phyloP scores from a whole-genome alignment of 352 stramenopile species.

The Pythium dissotocum region DNA sequence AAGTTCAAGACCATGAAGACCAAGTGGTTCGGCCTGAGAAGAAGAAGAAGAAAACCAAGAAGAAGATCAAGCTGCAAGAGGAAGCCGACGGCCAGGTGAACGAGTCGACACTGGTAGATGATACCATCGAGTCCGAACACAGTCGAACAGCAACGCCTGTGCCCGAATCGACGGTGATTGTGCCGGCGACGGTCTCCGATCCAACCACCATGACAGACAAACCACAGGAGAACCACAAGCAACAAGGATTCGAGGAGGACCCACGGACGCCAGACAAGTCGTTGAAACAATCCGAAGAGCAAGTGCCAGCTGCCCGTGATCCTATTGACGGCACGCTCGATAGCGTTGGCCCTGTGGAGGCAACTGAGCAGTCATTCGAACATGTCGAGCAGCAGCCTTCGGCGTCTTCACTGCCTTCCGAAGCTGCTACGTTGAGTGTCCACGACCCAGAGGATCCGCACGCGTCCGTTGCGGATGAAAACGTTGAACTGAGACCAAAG shows the following conservation, averaged over 20 bases:
- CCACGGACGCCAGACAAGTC: too few relatives aligned
- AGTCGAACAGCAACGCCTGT: background rate
- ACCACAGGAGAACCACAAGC: too few relatives aligned
- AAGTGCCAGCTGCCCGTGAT: too few relatives aligned
- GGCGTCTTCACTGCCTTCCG: constrained; percentile 3
- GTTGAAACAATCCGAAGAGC: too few relatives aligned
- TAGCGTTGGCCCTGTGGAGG: too few relatives aligned
- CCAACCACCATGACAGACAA: too few relatives aligned
- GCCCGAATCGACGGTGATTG: too few relatives aligned
- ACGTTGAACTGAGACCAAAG: background rate
- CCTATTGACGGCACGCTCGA: too few relatives aligned
- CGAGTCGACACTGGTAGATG: background rate
- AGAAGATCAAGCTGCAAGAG: background rate
- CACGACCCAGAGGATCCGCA: constrained; percentile 1
- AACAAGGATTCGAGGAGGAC: too few relatives aligned
- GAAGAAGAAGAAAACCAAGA: background rate
- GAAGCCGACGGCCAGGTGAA: background rate
- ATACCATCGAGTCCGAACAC: background rate
- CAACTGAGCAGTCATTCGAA: too few relatives aligned
- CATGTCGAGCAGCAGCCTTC: background rate
- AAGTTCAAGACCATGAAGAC: background rate
- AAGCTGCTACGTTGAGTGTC: constrained; percentile 11
- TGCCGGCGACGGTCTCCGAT: too few relatives aligned
- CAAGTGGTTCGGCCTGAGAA: background rate
- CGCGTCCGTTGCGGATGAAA: background rate